Base-by-base conservation (phyloP, 495 filamentous ascomycete genomes). In the Jackrogersella minutella region DNA sequence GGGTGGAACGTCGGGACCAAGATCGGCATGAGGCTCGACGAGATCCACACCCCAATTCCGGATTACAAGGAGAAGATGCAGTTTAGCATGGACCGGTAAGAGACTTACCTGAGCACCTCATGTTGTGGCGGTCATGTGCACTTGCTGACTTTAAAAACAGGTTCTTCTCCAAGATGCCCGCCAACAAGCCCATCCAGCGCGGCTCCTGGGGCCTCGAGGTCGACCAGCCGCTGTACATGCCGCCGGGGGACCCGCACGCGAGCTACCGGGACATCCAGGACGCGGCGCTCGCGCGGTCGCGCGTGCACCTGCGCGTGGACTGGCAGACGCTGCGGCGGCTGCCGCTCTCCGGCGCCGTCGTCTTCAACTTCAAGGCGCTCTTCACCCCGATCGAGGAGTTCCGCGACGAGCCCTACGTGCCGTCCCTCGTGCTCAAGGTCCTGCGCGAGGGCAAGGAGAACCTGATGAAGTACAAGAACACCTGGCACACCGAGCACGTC, bases 61-160 rank as follows among this genome's bases (percentile, higher is more conserved):
- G 91, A 97, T 67, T 96, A 95, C 73, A 92, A 92, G 60, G 90
- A 93, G 77, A 95, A 93, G 78, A 94, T 97, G 90, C 85, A 90
- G 41, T 89, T 91, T 49, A 91, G 88, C 13, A 93, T 97, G 90
- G 91, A 97, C 72, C 85, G 91, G 85, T 74, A 51, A 54, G 58
- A 9, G 1, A 0, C 11, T 19, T 6, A 22, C 6, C n/a, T 46
- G 13, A 46, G 13, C 3, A 5, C 3, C 4, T 14, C 6, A 21
- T 9, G 3, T 22, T 2, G 10, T 7, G 9, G 5, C n/a, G 17
- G 19, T 47, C 46, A 43, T 37, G 39, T n/a, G n/a, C n/a, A n/a
- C n/a, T 30, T 37, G 16, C 58, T 66, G 8, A 63, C 30, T 8
- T 63, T 89, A 2, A 3, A 22, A 8, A 85, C 5, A 73, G 71